These are phyloP conservation scores for Leishmania mexicana DNA, from an alignment of 208 protist species.

Conservation along the genomic window DNA sequence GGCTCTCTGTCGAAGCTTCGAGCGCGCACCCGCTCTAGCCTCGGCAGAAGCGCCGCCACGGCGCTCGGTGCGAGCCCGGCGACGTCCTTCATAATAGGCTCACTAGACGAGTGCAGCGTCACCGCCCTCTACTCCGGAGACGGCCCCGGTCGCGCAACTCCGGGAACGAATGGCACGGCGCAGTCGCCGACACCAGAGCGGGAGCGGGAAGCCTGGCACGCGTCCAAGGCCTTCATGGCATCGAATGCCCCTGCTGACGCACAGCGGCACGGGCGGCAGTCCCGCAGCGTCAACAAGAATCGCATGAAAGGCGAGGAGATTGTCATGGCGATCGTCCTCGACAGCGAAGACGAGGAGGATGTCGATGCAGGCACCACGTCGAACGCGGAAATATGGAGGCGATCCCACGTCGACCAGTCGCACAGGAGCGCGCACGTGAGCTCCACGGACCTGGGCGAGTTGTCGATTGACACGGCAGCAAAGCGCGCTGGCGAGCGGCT, in stretches of 20 bases:
- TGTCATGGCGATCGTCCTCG: conserved; percentile 15
- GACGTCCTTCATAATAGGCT: not conserved
- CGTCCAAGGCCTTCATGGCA: conserved; percentile 24
- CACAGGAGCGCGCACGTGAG: not conserved
- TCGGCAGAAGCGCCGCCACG: not conserved
- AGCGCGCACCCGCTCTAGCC: conserved; percentile 11
- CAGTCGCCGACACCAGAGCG: not conserved
- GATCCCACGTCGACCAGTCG: not conserved
- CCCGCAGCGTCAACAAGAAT: conserved; percentile 23
- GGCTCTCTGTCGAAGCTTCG: conserved; percentile 37
- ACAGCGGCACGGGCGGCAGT: not conserved
- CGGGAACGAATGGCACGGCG: not conserved
- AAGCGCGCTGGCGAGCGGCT: conserved; percentile 29
- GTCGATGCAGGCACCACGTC: not conserved
- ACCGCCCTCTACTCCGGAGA: not conserved
- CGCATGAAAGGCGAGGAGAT: conserved; percentile 32
- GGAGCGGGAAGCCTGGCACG: conserved; percentile 16
- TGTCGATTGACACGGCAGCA: not conserved
- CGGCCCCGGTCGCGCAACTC: not conserved
- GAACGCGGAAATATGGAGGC: not conserved
- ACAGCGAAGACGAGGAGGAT: conserved; percentile 30
- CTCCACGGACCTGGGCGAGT: not conserved
- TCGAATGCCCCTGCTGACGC: not conserved
- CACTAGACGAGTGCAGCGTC: not conserved
- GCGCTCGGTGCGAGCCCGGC: not conserved